Evolutionary conservation across 225 moss, liverwort and hornwort genomes (phyloP).

Genomic region (Polytrichum commune): DNA sequence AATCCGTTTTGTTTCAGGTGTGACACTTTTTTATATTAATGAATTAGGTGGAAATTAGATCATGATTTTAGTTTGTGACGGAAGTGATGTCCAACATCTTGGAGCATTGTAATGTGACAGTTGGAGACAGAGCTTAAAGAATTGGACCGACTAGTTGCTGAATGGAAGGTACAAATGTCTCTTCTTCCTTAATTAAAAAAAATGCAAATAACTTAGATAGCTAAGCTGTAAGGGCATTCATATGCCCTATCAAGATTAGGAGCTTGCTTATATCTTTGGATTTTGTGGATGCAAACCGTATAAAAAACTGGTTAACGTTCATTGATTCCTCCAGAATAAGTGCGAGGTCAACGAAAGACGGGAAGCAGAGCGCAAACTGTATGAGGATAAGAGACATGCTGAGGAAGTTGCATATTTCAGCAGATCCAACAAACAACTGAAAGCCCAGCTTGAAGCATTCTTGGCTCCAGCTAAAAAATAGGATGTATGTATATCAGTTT

Average conservation of each 20-base stretch:
- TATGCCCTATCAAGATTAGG: no score
- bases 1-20: no score
- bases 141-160: constrained; percentile 72
- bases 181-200: no score
- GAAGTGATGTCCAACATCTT: no score
- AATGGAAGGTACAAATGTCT: constrained; percentile 73
- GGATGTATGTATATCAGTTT: background rate
- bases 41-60: no score
- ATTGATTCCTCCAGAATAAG: constrained; percentile 54
- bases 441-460: constrained; percentile 89
- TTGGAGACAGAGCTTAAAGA: constrained; percentile 76
- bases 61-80: no score
- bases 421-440: constrained; percentile 87
- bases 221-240: no score
- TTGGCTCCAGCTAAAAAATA: constrained; percentile 82
- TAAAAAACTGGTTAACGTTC: no score
- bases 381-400: constrained; percentile 84
- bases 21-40: no score
- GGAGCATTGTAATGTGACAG: constrained; percentile 18
- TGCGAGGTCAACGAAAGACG: constrained; percentile 86
- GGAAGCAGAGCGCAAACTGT: constrained; percentile 70
- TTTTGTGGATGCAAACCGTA: no score
- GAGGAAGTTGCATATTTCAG: constrained; percentile 89
- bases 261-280: no score
- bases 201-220: no score